A percentile compares a stretch with the other conserved stretches of the same genome.
phyloP scores from a whole-genome alignment of 768 basidiomycete genomes.

The Boletus reticulatus region DNA sequence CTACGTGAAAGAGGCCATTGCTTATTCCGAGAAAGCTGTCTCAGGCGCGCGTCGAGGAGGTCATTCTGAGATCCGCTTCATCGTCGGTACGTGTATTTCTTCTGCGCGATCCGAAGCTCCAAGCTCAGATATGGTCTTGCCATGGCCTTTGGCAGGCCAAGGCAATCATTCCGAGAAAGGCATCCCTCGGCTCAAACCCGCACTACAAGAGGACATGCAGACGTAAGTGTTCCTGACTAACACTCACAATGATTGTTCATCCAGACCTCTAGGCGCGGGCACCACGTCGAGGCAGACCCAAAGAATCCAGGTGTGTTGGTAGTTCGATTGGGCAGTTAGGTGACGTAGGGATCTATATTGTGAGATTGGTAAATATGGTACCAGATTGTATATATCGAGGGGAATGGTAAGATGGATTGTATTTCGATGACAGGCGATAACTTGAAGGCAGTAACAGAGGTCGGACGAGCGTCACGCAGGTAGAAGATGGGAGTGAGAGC shows the following conservation, averaged over 20 bases:
- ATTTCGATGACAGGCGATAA: too few species aligned
- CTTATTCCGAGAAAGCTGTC: constrained; percentile 68
- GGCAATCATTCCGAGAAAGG: constrained; percentile 82
- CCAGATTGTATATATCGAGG: too few species aligned
- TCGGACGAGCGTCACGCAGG: too few species aligned
- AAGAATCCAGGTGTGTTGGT: constrained; percentile 82
- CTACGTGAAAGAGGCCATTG: constrained; percentile 89
- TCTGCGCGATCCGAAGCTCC: neutral
- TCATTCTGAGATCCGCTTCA: constrained; percentile 64
- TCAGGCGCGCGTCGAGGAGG: constrained; percentile 59
- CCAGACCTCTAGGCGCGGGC: constrained; percentile 50
- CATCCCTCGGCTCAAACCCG: constrained; percentile 83
- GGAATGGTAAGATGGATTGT: too few species aligned
- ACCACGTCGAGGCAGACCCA: constrained; percentile 74
- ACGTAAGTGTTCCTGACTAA: constrained; percentile 44
- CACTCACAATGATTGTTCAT: neutral
- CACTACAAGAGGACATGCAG: constrained; percentile 78
- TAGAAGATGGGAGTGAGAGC: too few species aligned
- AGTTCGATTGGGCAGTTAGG: constrained; percentile 41
- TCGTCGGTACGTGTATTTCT: constrained; percentile 64
- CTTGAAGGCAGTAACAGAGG: too few species aligned
- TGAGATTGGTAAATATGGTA: too few species aligned
- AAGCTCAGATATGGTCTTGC: neutral
- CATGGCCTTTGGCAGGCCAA: constrained; percentile 52
- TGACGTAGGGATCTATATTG: neutral